Base-by-base conservation (phyloP, 78 protist species). In the Dictyostelium capitatum region DNA sequence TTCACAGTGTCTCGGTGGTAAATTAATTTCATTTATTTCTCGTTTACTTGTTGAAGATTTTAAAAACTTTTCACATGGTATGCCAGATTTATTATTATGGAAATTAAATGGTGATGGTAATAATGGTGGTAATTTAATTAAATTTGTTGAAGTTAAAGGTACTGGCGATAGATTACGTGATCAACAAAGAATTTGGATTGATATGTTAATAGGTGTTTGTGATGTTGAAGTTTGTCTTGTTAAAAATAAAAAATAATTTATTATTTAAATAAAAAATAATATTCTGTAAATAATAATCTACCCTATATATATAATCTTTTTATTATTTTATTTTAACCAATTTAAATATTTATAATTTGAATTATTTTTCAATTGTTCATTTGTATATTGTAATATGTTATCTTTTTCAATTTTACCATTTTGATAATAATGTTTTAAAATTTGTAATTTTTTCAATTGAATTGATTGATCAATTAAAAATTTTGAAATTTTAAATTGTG, bases 141-240 rank as follows among this genome's bases (percentile, higher is more conserved):
- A 83, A 56, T 83, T 83, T 83, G 80, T 69, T 56, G 81, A 73
- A 56, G 91, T 83, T 15, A 83, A 83, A 56, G 81, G 91, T 9
- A 54, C 30, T 10, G 81, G 81, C 56, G 91, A 83, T 56, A 69
- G 50, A 37, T 23, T 83, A 12, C 37, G 82, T 10, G 77, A 48
- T 73, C 91, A 83, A 46, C 91, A 83, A 83, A 83, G 77, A 43
- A 48, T 83, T 20, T 83, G 91, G 91, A 83, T 83, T 12, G 91
- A 83, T 57, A 54, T 83, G 73, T 73, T 83, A 43, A 20, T 83
- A 10, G 37, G 47, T 43, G 91, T 81, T 9, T 83, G 91, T 56
- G 82, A 83, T 56, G 82, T 83, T 23, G 91, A 83, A n/a, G 46
- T 72, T 20, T 83, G 91, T 46, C 53, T 41, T 43, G 41, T 83